phyloP scores from a whole-genome alignment of 805 yeast genomes.

The Blastobotrys robertii region DNA sequence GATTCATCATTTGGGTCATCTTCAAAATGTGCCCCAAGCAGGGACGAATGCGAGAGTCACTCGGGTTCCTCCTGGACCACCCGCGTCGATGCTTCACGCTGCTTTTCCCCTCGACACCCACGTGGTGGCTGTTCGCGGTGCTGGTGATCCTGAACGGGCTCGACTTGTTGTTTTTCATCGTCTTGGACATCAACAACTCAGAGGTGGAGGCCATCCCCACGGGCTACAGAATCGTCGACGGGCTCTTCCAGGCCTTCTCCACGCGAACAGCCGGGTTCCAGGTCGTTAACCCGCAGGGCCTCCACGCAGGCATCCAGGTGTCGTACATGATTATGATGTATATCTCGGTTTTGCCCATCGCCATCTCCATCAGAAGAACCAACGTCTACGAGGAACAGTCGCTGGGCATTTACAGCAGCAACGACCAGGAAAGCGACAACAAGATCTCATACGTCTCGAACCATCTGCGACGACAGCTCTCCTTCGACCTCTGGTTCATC shows the following conservation, averaged over 20 bases:
- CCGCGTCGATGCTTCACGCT: slow-evolving; percentile 96
- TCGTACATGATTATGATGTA: slow-evolving; percentile 97
- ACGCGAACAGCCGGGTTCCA: slow-evolving; percentile 93
- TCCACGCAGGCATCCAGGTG: slow-evolving; percentile 89
- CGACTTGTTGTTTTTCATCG: slow-evolving; percentile 72
- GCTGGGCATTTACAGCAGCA: slow-evolving; percentile 67
- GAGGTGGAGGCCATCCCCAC: slow-evolving; percentile 46
- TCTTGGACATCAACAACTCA: slow-evolving; percentile 51
- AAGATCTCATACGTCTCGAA: slow-evolving; percentile 63
- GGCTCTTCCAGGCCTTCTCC: slow-evolving; percentile 81
- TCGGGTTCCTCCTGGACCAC: slow-evolving; percentile 82
- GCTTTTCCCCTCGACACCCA: slow-evolving; percentile 83
- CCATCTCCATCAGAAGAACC: slow-evolving; percentile 92
- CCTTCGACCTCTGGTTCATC: slow-evolving; percentile 91
- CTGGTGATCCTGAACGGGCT: slow-evolving; percentile 61
- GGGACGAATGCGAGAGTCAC: slow-evolving; percentile 46
- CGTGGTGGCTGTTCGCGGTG: slow-evolving; percentile 86
- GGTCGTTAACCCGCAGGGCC: slow-evolving; percentile 53
- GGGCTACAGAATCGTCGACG: slow-evolving; percentile 68
- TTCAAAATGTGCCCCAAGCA: slow-evolving; percentile 54
- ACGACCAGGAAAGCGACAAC: slow-evolving; percentile 23
- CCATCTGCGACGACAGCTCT: slow-evolving; percentile 84
- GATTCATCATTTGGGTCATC: slow-evolving; percentile 75
- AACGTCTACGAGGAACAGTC: slow-evolving; percentile 98
- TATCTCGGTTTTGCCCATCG: slow-evolving; percentile 90